These are phyloP conservation scores for Candida caryicola DNA, from an alignment of 805 yeast genomes.

Conservation along the genomic window DNA sequence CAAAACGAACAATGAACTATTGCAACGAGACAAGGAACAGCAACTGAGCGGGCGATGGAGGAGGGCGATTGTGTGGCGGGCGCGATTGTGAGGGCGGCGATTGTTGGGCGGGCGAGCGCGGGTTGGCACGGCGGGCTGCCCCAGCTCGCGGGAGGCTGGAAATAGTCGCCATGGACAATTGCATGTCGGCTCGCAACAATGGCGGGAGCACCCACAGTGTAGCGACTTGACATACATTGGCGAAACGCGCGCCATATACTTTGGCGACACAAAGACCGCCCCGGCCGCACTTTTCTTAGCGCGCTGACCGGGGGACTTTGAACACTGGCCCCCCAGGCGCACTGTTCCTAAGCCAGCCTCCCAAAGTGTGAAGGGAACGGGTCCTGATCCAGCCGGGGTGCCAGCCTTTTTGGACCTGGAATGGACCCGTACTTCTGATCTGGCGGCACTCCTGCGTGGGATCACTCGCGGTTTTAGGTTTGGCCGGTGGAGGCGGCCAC, in stretches of 20 bases:
- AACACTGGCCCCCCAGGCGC: no score
- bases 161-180: not conserved
- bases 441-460: no score
- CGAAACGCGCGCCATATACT: not conserved
- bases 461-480: no score
- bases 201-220: not conserved
- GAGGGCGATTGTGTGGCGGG: not conserved
- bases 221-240: not conserved
- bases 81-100: not conserved
- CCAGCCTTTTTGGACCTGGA: not conserved
- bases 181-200: not conserved
- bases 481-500: no score
- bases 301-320: no score
- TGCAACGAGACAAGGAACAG: no score
- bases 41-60: not conserved
- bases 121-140: not conserved
- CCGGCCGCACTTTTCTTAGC: not conserved
- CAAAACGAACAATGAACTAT: not conserved
- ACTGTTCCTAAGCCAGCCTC: constrained; percentile 3
- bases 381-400: not conserved
- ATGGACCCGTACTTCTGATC: not conserved
- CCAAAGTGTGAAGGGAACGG: not conserved
- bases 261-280: not conserved
- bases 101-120: not conserved
- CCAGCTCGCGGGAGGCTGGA: not conserved